phyloP scores from a whole-genome alignment of 331 rosid genomes.

The Acacia concinna region DNA sequence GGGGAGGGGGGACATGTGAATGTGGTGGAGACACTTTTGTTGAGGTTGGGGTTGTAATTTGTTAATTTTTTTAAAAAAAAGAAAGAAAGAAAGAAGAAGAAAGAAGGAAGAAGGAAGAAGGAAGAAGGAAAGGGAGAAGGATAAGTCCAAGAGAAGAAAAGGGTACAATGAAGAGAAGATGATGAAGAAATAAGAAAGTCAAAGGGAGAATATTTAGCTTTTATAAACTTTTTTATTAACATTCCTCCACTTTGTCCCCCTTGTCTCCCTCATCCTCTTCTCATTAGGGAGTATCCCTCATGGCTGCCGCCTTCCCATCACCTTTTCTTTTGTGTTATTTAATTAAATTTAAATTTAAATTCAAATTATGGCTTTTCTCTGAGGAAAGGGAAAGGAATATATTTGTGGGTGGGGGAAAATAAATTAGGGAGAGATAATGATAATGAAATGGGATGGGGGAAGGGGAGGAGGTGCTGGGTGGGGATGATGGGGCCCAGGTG shows the following conservation, averaged over 20 bases:
- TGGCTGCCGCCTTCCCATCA: constrained; percentile 43
- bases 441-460: constrained; percentile 27
- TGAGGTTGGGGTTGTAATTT: neutral
- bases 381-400: constrained; percentile 82
- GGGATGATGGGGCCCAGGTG: constrained; percentile 52
- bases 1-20: neutral
- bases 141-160: neutral
- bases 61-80: too few species aligned
- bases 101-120: too few species aligned
- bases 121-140: neutral
- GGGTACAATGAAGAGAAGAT: constrained; percentile 67
- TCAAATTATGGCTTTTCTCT: constrained; percentile 40
- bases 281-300: neutral
- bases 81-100: too few species aligned
- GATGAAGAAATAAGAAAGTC: constrained; percentile 73
- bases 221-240: constrained; percentile 73
- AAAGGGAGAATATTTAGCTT: constrained; percentile 65
- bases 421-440: neutral
- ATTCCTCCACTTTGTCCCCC: constrained; percentile 97
- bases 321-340: neutral
- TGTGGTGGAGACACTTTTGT: neutral
- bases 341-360: too few species aligned
- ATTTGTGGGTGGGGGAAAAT: too few species aligned
- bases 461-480: neutral
- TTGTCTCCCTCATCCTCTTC: neutral